A percentile compares a stretch with the other conserved stretches of the same genome.
These are phyloP conservation scores for Glycine tomentella DNA, from an alignment of 306 rosid genomes.

Conservation along the genomic window DNA sequence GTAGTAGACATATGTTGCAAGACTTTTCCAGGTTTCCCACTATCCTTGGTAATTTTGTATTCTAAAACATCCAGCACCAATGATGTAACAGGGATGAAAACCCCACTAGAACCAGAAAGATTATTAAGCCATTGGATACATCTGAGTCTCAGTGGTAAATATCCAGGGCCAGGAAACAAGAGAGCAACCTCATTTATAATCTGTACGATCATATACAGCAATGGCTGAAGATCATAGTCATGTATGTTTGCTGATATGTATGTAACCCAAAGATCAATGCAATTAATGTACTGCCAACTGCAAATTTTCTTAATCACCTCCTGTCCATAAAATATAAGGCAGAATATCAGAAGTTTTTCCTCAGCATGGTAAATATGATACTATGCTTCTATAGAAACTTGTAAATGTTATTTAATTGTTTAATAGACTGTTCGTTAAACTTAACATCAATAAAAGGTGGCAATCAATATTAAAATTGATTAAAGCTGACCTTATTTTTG, in stretches of 20 bases:
- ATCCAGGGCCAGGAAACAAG: constrained; percentile 91
- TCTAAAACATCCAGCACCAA: constrained; percentile 79
- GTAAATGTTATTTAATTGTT: background rate
- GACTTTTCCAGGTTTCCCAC: constrained; percentile 65
- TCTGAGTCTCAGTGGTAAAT: constrained; percentile 85
- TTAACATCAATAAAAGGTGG: constrained; percentile 30
- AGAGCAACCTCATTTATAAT: constrained; percentile 80
- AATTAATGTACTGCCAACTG: constrained; percentile 78
- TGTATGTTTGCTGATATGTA: constrained; percentile 63
- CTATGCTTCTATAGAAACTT: constrained; percentile 21
- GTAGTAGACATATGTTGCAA: constrained; percentile 54
- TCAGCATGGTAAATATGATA: constrained; percentile 30
- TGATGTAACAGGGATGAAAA: constrained; percentile 87
- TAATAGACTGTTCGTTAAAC: background rate
- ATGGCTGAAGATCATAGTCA: constrained; percentile 78
- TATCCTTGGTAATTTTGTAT: constrained; percentile 69
- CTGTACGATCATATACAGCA: constrained; percentile 69
- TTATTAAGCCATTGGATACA: constrained; percentile 89
- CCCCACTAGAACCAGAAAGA: constrained; percentile 78
- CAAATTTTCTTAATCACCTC: constrained; percentile 82
- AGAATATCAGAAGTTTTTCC: constrained; percentile 45
- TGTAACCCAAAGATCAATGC: constrained; percentile 86
- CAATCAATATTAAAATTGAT: constrained; percentile 19
- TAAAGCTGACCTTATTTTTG: constrained; percentile 68
- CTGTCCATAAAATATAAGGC: constrained; percentile 56